These are phyloP conservation scores for Quercus aquifolioides DNA, from an alignment of 306 rosid species.

Conservation along the genomic window DNA sequence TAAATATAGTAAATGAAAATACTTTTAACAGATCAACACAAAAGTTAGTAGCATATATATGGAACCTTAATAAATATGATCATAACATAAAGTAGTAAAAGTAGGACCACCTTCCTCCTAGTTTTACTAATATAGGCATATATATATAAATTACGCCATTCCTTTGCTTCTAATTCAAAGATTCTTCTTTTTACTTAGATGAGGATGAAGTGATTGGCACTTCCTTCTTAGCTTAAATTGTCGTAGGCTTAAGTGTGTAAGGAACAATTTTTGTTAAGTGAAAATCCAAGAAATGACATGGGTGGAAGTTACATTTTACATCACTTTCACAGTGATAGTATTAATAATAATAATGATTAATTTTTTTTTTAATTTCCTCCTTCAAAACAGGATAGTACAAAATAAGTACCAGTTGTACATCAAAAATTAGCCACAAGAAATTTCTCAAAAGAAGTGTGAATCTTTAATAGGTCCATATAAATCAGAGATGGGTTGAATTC, in stretches of 20 bases:
- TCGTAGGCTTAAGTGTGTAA: not conserved
- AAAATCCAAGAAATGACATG: not conserved
- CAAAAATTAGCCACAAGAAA: not conserved
- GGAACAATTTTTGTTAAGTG: not conserved
- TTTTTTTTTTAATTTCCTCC: not conserved
- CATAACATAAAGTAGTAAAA: not conserved
- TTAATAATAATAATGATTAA: too few species aligned
- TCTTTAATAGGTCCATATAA: not conserved
- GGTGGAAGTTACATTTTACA: not conserved
- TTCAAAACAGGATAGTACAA: not conserved
- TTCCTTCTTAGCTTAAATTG: constrained; percentile 22
- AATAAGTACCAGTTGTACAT: not conserved
- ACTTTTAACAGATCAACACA: too few species aligned
- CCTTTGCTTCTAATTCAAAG: not conserved
- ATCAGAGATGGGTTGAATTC: not conserved
- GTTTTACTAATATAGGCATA: not conserved
- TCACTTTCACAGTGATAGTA: too few species aligned
- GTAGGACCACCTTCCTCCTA: not conserved
- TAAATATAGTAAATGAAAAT: not conserved
- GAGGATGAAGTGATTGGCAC: not conserved
- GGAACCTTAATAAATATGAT: too few species aligned
- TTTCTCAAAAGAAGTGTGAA: not conserved
- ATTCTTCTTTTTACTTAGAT: not conserved
- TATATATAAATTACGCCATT: not conserved
- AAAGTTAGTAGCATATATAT: too few species aligned